Conservation (phyloP, 805 yeast species). For the Nadsonia fulvescens region DNA sequence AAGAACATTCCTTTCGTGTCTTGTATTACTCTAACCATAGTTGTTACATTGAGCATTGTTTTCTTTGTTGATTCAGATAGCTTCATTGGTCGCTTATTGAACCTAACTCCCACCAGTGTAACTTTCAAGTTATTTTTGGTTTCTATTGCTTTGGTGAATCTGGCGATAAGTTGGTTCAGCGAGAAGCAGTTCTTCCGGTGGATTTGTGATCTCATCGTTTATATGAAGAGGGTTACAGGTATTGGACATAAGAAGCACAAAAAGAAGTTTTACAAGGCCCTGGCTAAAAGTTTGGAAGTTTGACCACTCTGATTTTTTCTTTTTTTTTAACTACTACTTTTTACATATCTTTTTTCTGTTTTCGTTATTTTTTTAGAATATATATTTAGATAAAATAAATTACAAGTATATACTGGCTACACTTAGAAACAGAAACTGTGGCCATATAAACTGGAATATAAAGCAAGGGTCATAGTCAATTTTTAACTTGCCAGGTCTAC, state of each 20-base stretch:
- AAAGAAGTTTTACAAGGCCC: slow-evolving; percentile 24
- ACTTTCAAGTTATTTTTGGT: slow-evolving; percentile 26
- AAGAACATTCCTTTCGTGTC: slow-evolving; percentile 51
- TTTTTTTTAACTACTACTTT: too few species aligned
- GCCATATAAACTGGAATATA: too few species aligned
- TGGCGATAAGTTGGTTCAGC: slow-evolving; percentile 4
- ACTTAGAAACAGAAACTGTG: too few species aligned
- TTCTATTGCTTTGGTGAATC: slow-evolving; percentile 1
- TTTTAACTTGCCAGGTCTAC: too few species aligned
- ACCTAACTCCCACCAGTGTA: slow-evolving; percentile 42
- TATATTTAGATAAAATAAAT: too few species aligned
- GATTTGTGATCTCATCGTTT: slow-evolving; percentile 2
- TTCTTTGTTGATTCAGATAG: slow-evolving; percentile 28
- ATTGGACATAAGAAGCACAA: slow-evolving; percentile 2
- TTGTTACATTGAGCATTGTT: slow-evolving; percentile 39
- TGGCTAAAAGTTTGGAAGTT: too few species aligned
- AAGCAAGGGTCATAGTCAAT: too few species aligned
- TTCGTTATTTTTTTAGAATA: too few species aligned
- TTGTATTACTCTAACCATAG: slow-evolving; percentile 34
- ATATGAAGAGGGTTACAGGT: slow-evolving; percentile 2
- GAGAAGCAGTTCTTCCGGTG: too few species aligned
- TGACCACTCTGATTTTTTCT: too few species aligned
- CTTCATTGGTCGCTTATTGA: slow-evolving; percentile 50
- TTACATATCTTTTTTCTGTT: too few species aligned
- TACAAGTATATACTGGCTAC: too few species aligned